These are phyloP conservation scores for Penicillium sp. DNA, from an alignment of 2,329 filamentous ascomycete species.

Conservation along the genomic window DNA sequence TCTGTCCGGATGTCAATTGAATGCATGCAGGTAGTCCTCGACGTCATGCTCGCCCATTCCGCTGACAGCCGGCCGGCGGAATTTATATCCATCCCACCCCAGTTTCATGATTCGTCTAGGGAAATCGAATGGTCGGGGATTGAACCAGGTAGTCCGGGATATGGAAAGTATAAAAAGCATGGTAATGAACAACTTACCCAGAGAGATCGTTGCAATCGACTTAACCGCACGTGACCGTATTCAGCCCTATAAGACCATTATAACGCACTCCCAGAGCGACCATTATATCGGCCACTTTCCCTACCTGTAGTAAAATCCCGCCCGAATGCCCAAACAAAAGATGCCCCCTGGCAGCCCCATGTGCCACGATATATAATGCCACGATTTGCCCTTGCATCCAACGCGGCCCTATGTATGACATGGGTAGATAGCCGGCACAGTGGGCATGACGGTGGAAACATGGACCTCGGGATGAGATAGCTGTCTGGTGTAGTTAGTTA, in stretches of 20 bases:
- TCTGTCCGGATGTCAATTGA: slow-evolving; percentile 1
- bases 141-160: background rate
- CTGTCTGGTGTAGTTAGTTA: background rate
- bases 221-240: background rate
- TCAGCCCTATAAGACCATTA: background rate
- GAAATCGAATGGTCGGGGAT: background rate
- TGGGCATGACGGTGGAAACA: too few relatives aligned
- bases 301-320: background rate
- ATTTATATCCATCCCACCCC: background rate
- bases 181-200: background rate
- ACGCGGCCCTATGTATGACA: too few relatives aligned
- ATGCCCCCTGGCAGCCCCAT: background rate
- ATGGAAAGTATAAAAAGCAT: background rate
- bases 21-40: background rate
- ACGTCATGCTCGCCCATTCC: slow-evolving; percentile 10
- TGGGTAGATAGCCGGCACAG: too few relatives aligned
- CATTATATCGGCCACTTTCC: background rate
- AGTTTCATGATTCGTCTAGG: background rate
- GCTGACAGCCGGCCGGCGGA: slow-evolving; percentile 6
- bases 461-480: background rate
- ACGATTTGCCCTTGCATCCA: background rate
- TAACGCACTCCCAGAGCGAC: background rate
- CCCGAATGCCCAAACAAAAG: background rate
- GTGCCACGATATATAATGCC: too few relatives aligned
- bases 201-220: background rate